phyloP scores from a whole-genome alignment of 192 early-diverging fungal genomes.

The Coemansia umbellata region DNA sequence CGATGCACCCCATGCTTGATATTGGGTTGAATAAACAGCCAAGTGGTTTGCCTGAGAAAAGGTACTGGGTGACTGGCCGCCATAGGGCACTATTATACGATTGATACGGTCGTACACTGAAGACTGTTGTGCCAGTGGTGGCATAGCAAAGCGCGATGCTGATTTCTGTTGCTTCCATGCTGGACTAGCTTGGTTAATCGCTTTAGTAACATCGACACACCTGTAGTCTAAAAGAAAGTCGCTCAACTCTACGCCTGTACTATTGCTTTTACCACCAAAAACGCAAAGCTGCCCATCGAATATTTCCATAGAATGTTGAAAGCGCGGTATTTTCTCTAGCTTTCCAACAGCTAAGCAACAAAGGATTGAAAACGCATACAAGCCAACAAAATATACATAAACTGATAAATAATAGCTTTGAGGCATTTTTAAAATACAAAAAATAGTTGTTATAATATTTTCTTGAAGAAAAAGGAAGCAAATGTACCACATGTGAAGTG shows the following conservation, averaged over 20 bases:
- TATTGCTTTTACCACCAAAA: constrained; percentile 32
- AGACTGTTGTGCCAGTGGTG: constrained; percentile 43
- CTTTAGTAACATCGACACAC: constrained; percentile 34
- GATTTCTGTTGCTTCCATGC: constrained; percentile 34
- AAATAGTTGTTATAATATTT: too few species aligned
- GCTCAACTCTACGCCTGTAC: background rate
- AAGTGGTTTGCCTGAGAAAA: constrained; percentile 33
- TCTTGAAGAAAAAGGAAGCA: too few species aligned
- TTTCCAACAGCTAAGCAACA: background rate
- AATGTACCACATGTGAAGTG: too few species aligned
- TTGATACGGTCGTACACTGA: constrained; percentile 37
- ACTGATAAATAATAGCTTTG: background rate
- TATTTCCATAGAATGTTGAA: constrained; percentile 46
- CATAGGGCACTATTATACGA: constrained; percentile 39
- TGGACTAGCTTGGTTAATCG: constrained; percentile 14
- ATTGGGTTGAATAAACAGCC: constrained; percentile 31
- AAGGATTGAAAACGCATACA: background rate
- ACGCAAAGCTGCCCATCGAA: constrained; percentile 41
- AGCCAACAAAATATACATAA: background rate
- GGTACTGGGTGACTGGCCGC: constrained; percentile 26
- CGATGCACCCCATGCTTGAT: constrained; percentile 42
- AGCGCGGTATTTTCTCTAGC: constrained; percentile 23
- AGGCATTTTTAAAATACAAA: too few species aligned
- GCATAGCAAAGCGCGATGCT: constrained; percentile 46
- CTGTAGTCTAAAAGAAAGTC: constrained; percentile 42